A percentile compares a stretch with the other conserved stretches of the same genome.
Evolutionary conservation across 1,139 yeast genomes (phyloP).

Genomic region (Pichia sp.): DNA sequence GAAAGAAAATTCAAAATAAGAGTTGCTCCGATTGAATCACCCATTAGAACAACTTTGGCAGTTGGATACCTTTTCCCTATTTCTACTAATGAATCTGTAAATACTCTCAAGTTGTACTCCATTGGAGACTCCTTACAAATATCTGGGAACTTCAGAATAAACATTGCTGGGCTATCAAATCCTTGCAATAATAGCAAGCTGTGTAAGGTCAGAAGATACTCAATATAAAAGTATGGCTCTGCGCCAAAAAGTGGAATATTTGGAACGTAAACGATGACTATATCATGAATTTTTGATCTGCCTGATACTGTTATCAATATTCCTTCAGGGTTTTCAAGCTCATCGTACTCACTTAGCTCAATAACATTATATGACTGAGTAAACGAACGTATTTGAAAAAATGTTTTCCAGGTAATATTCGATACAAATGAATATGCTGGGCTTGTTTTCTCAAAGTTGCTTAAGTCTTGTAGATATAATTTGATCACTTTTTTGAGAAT

Average conservation of each 20-base stretch:
- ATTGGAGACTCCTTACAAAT: conserved; percentile 22
- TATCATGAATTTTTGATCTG: conserved; percentile 27
- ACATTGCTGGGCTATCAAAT: conserved; percentile 37
- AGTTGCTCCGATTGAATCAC: conserved; percentile 40
- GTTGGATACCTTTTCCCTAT: conserved; percentile 19
- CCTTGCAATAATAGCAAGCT: conserved; percentile 36
- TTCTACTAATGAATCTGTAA: conserved; percentile 29
- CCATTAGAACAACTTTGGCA: conserved; percentile 30
- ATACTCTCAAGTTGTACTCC: conserved; percentile 25
- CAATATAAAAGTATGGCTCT: conserved; percentile 33
- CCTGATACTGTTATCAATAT: conserved; percentile 31
- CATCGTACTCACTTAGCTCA: conserved; percentile 23
- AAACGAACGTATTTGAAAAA: conserved; percentile 23
- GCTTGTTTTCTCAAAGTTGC: conserved; percentile 9
- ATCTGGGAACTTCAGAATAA: conserved; percentile 30
- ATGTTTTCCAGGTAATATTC: conserved; percentile 25
- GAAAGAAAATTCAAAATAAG: conserved; percentile 32
- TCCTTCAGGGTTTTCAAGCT: conserved; percentile 9
- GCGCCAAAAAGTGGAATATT: conserved; percentile 24
- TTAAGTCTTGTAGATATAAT: conserved; percentile 17
- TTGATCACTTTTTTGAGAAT: conserved; percentile 16
- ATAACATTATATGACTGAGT: conserved; percentile 26
- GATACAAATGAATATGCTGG: conserved; percentile 24
- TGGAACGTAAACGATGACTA: conserved; percentile 33
- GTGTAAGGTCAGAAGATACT: conserved; percentile 32